Base-by-base conservation (phyloP, 768 basidiomycete genomes). In the Melanogaster broomeanus region DNA sequence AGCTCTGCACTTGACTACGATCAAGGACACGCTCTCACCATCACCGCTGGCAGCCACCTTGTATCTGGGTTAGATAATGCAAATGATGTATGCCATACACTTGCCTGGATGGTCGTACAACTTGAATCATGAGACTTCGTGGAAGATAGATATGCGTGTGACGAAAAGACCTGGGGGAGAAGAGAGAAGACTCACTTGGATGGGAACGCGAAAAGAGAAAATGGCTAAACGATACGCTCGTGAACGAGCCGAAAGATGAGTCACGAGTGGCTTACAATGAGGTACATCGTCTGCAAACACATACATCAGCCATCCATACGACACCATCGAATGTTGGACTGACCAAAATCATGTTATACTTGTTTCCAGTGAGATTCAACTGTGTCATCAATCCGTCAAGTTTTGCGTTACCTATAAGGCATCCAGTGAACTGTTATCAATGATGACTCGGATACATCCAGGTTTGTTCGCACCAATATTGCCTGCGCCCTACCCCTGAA, bases 321-420 rank as follows among this genome's bases (percentile, higher is more conserved):
- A 19, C 18, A 19, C 13, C 9, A 21, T 28, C 7, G 15, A 25
- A n/a, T 7, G 42, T n/a, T 6, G 3, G 18, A 43, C 74, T 16
- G 42, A 87, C 86, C 62, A 88, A 63, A 0, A 84, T 83, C 34
- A 86, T 80, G 53, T 87, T 87, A 56, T 85, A 90, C 57, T 78
- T 69, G 60, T 82, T 77, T 11, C 82, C 80, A 0, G 72, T 76
- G 37, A 89, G 73, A 31, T 79, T 19, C 2, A 90, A 72, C 58
- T 88, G 76, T 0, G 68, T 77, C 16, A 65, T 60, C 4, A 91
- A 66, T 3, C 88, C 88, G 58, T 84, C 82, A 1, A 88, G 66
- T 53, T 77, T 83, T 2, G 87, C 87, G 59, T 88, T 88, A 30
- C 84, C 85, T 49, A 43, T 3, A 31, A 49, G 24, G 3, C n/a